phyloP scores from a whole-genome alignment of 345 rosid genomes.

The Populus deltoides region DNA sequence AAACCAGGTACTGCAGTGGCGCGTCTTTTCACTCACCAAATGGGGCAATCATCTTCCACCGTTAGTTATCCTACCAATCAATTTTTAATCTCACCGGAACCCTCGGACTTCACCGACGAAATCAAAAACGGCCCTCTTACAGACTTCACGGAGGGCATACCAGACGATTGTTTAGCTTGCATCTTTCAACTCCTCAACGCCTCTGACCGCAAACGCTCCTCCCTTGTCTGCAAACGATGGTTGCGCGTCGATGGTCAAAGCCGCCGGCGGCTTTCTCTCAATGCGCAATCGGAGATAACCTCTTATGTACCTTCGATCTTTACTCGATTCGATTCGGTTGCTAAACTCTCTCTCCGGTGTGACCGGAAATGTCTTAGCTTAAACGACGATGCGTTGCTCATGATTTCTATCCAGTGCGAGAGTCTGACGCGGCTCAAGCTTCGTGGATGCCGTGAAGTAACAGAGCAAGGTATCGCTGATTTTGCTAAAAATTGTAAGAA shows the following conservation, averaged over 20 bases:
- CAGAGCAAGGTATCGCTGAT: constrained; percentile 63
- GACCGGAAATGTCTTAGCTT: constrained; percentile 61
- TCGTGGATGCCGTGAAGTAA: constrained; percentile 84
- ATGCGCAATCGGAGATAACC: constrained; percentile 54
- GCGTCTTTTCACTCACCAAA: constrained; percentile 14
- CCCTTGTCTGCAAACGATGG: constrained; percentile 80
- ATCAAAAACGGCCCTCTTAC: neutral
- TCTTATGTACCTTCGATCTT: constrained; percentile 42
- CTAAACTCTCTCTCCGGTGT: constrained; percentile 71
- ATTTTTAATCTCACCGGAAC: neutral
- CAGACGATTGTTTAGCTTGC: constrained; percentile 74
- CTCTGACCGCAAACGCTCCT: constrained; percentile 68
- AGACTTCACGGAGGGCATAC: constrained; percentile 18
- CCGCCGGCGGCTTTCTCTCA: constrained; percentile 68
- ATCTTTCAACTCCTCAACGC: constrained; percentile 68
- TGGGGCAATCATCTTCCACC: constrained; percentile 62
- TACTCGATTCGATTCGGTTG: constrained; percentile 66
- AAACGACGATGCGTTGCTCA: constrained; percentile 55
- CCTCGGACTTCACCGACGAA: constrained; percentile 17
- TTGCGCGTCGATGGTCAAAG: constrained; percentile 65
- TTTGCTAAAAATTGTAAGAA: constrained; percentile 55
- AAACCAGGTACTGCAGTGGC: constrained; percentile 8
- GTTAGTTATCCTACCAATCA: constrained; percentile 23
- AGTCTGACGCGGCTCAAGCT: constrained; percentile 78
- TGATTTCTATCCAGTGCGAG: constrained; percentile 57